Percentiles rank a stretch among this genome's conserved stretches.
These are phyloP conservation scores for Esteya vermicola DNA, from an alignment of 2,329 filamentous ascomycete species.

Conservation along the genomic window DNA sequence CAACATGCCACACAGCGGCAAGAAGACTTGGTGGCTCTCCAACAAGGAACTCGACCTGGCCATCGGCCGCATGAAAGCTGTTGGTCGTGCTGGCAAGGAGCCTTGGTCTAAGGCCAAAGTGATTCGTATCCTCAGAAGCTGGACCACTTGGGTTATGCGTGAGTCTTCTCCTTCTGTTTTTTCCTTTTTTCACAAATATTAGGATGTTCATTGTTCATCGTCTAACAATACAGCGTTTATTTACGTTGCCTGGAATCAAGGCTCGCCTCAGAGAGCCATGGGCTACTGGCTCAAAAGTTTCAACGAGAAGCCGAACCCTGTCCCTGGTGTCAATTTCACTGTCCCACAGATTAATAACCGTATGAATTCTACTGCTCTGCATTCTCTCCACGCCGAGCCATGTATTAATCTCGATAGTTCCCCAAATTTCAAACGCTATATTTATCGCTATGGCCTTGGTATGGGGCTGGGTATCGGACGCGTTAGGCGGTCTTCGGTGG, in stretches of 20 bases:
- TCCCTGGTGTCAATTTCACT: conserved; percentile 19
- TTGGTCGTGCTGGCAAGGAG: conserved; percentile 21
- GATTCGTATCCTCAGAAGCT: conserved; percentile 19
- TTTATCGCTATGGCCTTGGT: conserved; percentile 20
- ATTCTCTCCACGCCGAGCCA: too few relatives aligned
- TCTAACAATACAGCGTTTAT: too few relatives aligned
- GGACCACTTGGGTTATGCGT: conserved; percentile 24
- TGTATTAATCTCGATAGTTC: conserved; percentile 15
- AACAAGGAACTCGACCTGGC: conserved; percentile 20
- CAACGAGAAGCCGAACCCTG: conserved; percentile 18
- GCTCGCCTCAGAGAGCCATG: conserved; percentile 19
- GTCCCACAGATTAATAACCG: conserved; percentile 21
- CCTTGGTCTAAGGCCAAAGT: conserved; percentile 21
- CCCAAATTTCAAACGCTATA: conserved; percentile 14
- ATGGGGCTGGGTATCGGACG: conserved; percentile 24
- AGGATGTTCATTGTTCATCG: too few relatives aligned
- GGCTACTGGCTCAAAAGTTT: conserved; percentile 28
- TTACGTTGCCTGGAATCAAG: conserved; percentile 25
- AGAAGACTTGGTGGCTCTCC: conserved; percentile 21
- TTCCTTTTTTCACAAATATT: too few relatives aligned
- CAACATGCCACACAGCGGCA: conserved; percentile 26
- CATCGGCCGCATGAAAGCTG: conserved; percentile 17
- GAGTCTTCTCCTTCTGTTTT: too few relatives aligned
- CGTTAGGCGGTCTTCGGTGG: conserved; percentile 18
- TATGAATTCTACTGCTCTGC: conserved; percentile 2